Conservation (phyloP, 768 basidiomycete species). For the Boletellus sp. region DNA sequence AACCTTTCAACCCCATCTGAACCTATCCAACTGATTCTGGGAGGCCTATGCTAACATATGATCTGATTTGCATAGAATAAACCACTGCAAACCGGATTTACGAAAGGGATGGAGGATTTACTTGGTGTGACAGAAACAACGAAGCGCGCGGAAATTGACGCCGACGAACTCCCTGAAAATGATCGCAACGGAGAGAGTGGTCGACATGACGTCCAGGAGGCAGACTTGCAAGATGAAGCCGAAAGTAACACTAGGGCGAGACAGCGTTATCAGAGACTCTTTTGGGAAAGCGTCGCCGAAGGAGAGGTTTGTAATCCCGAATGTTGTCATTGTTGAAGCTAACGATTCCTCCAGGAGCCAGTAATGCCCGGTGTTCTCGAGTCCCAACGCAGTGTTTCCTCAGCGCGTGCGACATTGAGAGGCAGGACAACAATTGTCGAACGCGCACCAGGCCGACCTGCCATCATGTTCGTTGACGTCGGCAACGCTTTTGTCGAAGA, state of each 20-base stretch:
- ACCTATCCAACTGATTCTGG: slow-evolving; percentile 7
- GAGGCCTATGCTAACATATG: not conserved
- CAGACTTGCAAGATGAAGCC: slow-evolving; percentile 58
- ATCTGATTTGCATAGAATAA: slow-evolving; percentile 43
- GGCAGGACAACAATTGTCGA: slow-evolving; percentile 37
- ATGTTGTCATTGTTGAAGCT: not conserved
- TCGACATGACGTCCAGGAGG: slow-evolving; percentile 52
- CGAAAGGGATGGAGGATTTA: slow-evolving; percentile 73
- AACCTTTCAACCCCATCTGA: slow-evolving; percentile 75
- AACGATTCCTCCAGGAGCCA: slow-evolving; percentile 46
- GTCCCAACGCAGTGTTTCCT: slow-evolving; percentile 40
- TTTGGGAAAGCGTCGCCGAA: slow-evolving; percentile 78
- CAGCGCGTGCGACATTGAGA: slow-evolving; percentile 36
- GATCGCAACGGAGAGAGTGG: not conserved
- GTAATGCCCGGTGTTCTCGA: slow-evolving; percentile 56
- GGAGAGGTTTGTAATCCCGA: slow-evolving; percentile 47
- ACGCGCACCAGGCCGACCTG: slow-evolving; percentile 44
- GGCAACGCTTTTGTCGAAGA: slow-evolving; percentile 66
- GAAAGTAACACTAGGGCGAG: slow-evolving; percentile 54
- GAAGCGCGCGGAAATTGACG: slow-evolving; percentile 10
- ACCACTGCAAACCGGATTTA: slow-evolving; percentile 75
- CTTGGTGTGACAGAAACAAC: slow-evolving; percentile 50
- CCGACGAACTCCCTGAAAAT: slow-evolving; percentile 5
- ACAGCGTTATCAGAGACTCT: slow-evolving; percentile 64
- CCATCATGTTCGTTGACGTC: slow-evolving; percentile 69